Evolutionary conservation across 1,284 basidiomycete species (phyloP).

Genomic region (Austroboletus novae-zelandiae): DNA sequence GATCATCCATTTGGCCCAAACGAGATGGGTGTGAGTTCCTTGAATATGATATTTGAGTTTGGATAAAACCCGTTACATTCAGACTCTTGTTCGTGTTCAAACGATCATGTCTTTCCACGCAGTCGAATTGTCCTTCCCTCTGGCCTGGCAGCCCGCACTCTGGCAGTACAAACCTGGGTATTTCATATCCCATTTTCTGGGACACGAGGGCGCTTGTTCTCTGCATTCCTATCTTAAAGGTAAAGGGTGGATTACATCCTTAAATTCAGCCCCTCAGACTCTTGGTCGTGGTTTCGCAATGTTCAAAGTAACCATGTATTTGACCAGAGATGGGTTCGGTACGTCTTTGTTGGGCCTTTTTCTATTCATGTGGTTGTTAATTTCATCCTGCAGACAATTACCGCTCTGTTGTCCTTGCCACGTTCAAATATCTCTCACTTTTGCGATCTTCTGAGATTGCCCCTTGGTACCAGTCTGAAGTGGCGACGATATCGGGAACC

Average conservation of each 20-base stretch:
- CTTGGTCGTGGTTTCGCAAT: conserved; percentile 84
- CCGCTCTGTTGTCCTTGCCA: conserved; percentile 66
- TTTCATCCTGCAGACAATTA: conserved; percentile 56
- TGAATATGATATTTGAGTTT: not conserved
- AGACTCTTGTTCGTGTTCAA: conserved; percentile 85
- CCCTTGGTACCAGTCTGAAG: conserved; percentile 78
- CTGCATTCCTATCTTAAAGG: conserved; percentile 90
- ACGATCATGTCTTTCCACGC: conserved; percentile 90
- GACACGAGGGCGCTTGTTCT: conserved; percentile 96
- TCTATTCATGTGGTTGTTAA: conserved; percentile 7
- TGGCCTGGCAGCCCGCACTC: conserved; percentile 78
- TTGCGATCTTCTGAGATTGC: conserved; percentile 72
- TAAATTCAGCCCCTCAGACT: conserved; percentile 74
- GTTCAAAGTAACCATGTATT: conserved; percentile 81
- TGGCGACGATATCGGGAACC: conserved; percentile 70
- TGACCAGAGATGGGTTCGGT: conserved; percentile 90
- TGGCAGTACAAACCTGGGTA: conserved; percentile 83
- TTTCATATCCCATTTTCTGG: conserved; percentile 86
- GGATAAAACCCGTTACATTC: conserved; percentile 2
- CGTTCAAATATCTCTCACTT: conserved; percentile 89
- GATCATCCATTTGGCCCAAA: conserved; percentile 77
- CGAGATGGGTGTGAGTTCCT: conserved; percentile 67
- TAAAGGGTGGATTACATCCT: conserved; percentile 86
- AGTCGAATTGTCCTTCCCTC: conserved; percentile 86
- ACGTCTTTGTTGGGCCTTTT: conserved; percentile 30